These are phyloP conservation scores for Harringtonia lauricola DNA, from an alignment of 2,329 filamentous ascomycete genomes.

Conservation along the genomic window DNA sequence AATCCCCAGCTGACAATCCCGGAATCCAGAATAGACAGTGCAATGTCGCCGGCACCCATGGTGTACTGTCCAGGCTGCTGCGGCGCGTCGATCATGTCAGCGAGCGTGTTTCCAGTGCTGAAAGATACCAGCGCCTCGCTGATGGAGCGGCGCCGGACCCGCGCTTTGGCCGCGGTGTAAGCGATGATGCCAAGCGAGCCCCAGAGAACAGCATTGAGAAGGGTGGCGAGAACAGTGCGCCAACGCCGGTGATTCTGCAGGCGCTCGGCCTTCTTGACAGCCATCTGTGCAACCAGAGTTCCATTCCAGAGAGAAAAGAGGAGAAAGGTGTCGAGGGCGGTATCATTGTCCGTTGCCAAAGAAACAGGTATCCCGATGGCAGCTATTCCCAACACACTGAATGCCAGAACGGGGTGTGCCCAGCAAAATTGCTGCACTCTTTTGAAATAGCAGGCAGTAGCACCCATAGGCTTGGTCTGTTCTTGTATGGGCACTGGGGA, in stretches of 20 bases:
- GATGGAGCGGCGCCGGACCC: conserved; percentile 12
- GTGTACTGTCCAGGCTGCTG: background rate
- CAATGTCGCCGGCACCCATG: conserved; percentile 35
- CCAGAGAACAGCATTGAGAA: conserved; percentile 36
- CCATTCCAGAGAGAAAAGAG: conserved; percentile 39
- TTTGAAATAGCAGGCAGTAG: too few relatives aligned
- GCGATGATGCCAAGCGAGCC: conserved; percentile 32
- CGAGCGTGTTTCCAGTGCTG: conserved; percentile 19
- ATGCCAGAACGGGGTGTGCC: conserved; percentile 12
- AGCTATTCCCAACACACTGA: conserved; percentile 21
- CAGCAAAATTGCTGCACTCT: too few relatives aligned
- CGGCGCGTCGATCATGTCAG: conserved; percentile 17
- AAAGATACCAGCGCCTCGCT: conserved; percentile 15
- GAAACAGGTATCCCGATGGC: conserved; percentile 31
- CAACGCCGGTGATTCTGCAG: conserved; percentile 7
- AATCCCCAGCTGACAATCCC: conserved; percentile 42
- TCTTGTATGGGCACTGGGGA: too few relatives aligned
- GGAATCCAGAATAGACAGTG: conserved; percentile 35
- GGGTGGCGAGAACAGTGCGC: conserved; percentile 22
- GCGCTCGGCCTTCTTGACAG: conserved; percentile 18
- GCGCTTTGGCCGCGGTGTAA: conserved; percentile 29
- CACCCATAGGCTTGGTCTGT: too few relatives aligned
- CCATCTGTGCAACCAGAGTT: conserved; percentile 25
- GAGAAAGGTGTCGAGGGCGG: conserved; percentile 33
- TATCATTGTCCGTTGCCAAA: conserved; percentile 16